Evolutionary conservation across 768 basidiomycete species (phyloP).

Genomic region (Suillus weaverae): DNA sequence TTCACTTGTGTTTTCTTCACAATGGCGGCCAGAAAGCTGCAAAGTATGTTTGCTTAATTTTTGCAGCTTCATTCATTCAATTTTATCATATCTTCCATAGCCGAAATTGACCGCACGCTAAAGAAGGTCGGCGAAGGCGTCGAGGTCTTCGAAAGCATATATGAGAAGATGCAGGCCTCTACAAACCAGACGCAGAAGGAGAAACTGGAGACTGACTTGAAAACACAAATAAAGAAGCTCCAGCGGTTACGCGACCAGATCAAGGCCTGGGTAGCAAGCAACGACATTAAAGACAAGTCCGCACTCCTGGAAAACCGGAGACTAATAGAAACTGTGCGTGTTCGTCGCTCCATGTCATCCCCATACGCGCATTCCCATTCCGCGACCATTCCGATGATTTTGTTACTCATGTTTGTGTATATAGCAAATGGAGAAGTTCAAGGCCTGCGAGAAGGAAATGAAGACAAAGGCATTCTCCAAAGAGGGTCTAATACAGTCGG

Average conservation of each 20-base stretch:
- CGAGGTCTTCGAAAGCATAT: constrained; percentile 91
- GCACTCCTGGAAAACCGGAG: constrained; percentile 88
- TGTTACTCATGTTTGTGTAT: constrained; percentile 15
- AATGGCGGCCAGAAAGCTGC: constrained; percentile 91
- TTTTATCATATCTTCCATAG: constrained; percentile 41
- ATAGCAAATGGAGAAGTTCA: constrained; percentile 99
- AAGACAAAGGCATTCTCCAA: constrained; percentile 99
- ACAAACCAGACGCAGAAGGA: constrained; percentile 98
- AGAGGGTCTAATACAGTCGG: constrained; percentile 92
- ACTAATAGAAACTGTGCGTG: constrained; percentile 92
- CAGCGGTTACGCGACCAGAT: constrained; percentile 84
- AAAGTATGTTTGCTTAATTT: constrained; percentile 51
- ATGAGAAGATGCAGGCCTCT: constrained; percentile 96
- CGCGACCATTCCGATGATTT: constrained; percentile 13
- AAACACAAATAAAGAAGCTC: constrained; percentile 98
- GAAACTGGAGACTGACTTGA: constrained; percentile 93
- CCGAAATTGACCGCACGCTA: constrained; percentile 97
- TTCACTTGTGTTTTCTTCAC: constrained; percentile 27
- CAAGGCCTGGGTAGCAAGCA: constrained; percentile 95
- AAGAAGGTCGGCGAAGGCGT: constrained; percentile 98
- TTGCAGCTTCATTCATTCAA: background rate
- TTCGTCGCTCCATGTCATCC: background rate
- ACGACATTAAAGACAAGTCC: constrained; percentile 99
- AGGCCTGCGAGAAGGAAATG: constrained; percentile 99
- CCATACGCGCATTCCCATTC: constrained; percentile 4